Evolutionary conservation across 2,329 filamentous ascomycete species (phyloP), one percentile per base, ranked within the genome.

Genomic region (Sporothrix pseudoabietina): DNA sequence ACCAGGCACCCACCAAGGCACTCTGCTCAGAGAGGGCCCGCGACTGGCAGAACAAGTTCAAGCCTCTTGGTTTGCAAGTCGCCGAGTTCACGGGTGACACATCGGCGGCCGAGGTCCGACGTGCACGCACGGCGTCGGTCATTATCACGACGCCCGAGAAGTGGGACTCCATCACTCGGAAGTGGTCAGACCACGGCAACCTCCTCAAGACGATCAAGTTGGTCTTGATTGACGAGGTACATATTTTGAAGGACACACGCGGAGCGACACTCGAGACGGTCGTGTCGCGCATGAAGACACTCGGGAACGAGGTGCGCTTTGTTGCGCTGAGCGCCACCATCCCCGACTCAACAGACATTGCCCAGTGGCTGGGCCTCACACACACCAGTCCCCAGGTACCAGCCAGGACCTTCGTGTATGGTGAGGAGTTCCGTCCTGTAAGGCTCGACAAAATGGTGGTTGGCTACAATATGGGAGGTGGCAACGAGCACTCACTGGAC

Each of bases 71-170:
- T 26, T 81, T 96, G 16, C 84, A 87, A 73, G 93, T 91, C 79
- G 90, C 90, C 3, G 93, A 96, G 79, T 85, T 97, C 73, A 97
- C 94, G 3, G 93, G 94, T 0, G 94, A 97, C 78, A 94, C 92
- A 0, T 90, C 92, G 52, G 84, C 87, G 70, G 81, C 83, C 5
- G 89, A 94, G 76, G 84, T 94, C 74, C 85, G 85, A 30, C 88
- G 87, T 71, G 91, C 95, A 6, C 90, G 93, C 74, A 88, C 85
- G 77, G 93, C 93, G 3, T 90, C 90, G 65, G 92, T 97, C 75
- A 95, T 97, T 76, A 87, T 97, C 75, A 96, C 94, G 0, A 97
- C 93, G 0, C 93, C 94, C 0, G 93, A 97, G 81, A 97, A 97
- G 78, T 97, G 93, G 93, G 93, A 97, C 79, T 95, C 92, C 74